A percentile compares a stretch with the other conserved stretches of the same genome.
These are phyloP conservation scores for Zoysia pacifica DNA, from an alignment of 176 grass and related monocot genomes.

Conservation along the genomic window DNA sequence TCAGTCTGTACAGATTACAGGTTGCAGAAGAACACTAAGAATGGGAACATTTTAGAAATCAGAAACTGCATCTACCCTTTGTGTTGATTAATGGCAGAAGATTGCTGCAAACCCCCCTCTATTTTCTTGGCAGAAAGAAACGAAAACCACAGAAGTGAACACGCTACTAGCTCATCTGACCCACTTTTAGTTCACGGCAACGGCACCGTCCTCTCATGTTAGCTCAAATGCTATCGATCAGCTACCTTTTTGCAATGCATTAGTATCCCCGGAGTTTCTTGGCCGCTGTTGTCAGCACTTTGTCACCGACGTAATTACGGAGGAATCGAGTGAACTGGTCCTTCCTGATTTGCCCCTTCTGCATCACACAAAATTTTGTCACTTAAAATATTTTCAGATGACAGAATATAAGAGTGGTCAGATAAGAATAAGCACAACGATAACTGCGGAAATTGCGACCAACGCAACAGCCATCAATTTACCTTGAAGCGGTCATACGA, in stretches of 20 bases:
- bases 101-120: constrained; percentile 26
- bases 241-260: constrained; percentile 12
- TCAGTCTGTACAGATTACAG: constrained; percentile 42
- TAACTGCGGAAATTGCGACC: no score
- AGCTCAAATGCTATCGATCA: constrained; percentile 21
- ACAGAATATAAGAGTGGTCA: no score
- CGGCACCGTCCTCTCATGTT: constrained; percentile 11
- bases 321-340: constrained; percentile 63
- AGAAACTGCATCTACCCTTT: constrained; percentile 30
- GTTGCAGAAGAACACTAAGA: constrained; percentile 6
- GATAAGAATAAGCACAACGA: no score
- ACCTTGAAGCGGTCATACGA: constrained; percentile 64
- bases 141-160: constrained; percentile 17
- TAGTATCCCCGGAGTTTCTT: constrained; percentile 59
- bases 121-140: constrained; percentile 20
- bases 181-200: constrained; percentile 1
- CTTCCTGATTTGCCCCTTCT: constrained; percentile 75
- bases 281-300: constrained; percentile 51
- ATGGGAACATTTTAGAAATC: constrained; percentile 3
- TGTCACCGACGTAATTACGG: constrained; percentile 56
- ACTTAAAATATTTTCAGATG: neutral
- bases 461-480: neutral
- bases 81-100: constrained; percentile 37
- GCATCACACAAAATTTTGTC: constrained; percentile 24
- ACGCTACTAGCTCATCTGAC: neutral